phyloP scores from a whole-genome alignment of 202 grass and related monocot genomes.

The Bolboschoenoplectus hybrid region DNA sequence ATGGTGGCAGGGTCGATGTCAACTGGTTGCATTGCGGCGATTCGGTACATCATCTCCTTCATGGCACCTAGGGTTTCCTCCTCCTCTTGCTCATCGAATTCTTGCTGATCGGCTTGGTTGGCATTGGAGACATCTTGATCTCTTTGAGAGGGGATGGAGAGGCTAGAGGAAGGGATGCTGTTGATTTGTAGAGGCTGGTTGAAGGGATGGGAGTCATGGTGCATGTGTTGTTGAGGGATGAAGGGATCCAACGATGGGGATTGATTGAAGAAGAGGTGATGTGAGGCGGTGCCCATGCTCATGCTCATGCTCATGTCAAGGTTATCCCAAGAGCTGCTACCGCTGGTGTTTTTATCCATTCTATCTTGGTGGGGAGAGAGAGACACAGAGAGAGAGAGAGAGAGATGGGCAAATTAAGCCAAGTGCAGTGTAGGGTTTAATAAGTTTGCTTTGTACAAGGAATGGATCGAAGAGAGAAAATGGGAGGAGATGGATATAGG shows the following conservation, averaged over 20 bases:
- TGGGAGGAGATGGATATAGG: conserved; percentile 26
- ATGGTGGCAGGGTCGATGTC: conserved; percentile 92
- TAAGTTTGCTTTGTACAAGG: conserved; percentile 24
- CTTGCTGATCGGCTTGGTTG: background rate
- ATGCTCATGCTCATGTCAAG: conserved; percentile 75
- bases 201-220: conserved; percentile 34
- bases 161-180: conserved; percentile 10
- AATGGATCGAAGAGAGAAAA: conserved; percentile 38
- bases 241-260: conserved; percentile 35
- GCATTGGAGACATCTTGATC: conserved; percentile 35
- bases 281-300: conserved; percentile 47
- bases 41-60: conserved; percentile 99
- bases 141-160: conserved; percentile 38
- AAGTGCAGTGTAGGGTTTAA: conserved; percentile 28
- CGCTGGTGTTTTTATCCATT: conserved; percentile 88
- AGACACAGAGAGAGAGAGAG: background rate
- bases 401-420: conserved; percentile 37
- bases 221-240: conserved; percentile 39
- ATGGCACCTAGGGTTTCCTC: conserved; percentile 80
- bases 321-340: conserved; percentile 79
- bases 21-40: conserved; percentile 94
- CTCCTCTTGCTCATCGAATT: conserved; percentile 42
- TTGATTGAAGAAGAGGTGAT: conserved; percentile 45
- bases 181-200: conserved; percentile 23
- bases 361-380: too few relatives aligned